phyloP scores from a whole-genome alignment of 768 basidiomycete genomes.

The Russula sp. region DNA sequence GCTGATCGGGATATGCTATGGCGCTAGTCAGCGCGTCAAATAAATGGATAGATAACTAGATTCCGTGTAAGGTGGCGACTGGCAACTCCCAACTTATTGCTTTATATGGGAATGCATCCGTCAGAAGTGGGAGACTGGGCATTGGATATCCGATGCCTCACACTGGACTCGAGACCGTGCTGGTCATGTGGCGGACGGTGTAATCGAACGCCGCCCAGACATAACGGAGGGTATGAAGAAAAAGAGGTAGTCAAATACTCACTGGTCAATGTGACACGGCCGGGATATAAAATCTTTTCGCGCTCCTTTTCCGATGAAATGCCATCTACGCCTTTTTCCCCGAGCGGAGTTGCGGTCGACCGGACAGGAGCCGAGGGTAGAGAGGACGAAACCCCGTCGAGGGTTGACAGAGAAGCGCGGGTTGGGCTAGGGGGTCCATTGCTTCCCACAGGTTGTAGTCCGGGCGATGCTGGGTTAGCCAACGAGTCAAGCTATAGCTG shows the following conservation, averaged over 20 bases:
- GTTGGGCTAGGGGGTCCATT: slow-evolving; percentile 35
- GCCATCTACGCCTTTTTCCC: slow-evolving; percentile 26
- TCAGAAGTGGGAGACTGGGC: not conserved
- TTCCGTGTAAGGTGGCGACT: slow-evolving; percentile 1
- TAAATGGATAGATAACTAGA: slow-evolving; percentile 4
- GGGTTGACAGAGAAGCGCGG: slow-evolving; percentile 35
- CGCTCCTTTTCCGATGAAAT: slow-evolving; percentile 54
- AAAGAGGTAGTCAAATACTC: slow-evolving; percentile 35
- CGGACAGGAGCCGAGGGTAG: slow-evolving; percentile 33
- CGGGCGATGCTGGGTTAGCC: slow-evolving; percentile 34
- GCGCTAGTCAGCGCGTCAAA: slow-evolving; percentile 13
- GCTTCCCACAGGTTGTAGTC: slow-evolving; percentile 38
- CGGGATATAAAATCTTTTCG: slow-evolving; percentile 76
- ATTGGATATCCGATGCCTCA: slow-evolving; percentile 6
- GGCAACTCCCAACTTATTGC: not conserved
- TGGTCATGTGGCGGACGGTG: not conserved
- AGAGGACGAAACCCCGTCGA: slow-evolving; percentile 35
- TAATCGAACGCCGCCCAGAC: not conserved
- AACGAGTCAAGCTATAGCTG: slow-evolving; percentile 51
- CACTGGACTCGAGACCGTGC: not conserved
- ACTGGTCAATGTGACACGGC: slow-evolving; percentile 83
- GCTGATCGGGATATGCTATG: slow-evolving; percentile 84
- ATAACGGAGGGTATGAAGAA: slow-evolving; percentile 24
- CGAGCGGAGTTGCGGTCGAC: slow-evolving; percentile 16
- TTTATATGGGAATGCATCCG: not conserved